Percentiles rank a stretch among this genome's conserved stretches.
Conservation (phyloP, 495 filamentous ascomycete species). For the Aspergillus sclerotioniger region DNA sequence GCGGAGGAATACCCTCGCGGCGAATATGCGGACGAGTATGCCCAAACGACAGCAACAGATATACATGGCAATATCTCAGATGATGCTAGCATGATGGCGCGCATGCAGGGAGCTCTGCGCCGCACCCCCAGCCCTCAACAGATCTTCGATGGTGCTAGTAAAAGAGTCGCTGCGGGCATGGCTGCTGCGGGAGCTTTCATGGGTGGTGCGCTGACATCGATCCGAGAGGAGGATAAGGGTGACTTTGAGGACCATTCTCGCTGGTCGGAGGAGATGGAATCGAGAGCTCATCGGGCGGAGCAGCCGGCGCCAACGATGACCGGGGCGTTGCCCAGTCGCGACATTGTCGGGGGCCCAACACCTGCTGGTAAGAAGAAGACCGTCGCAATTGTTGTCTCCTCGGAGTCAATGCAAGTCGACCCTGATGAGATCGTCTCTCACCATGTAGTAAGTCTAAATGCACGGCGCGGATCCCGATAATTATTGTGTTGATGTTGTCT, state of each 20-base stretch:
- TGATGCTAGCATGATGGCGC: slow-evolving; percentile 66
- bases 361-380: slow-evolving; percentile 51
- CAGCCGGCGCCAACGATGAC: slow-evolving; percentile 34
- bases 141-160: slow-evolving; percentile 74
- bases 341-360: slow-evolving; percentile 16
- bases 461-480: not conserved
- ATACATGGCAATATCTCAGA: slow-evolving; percentile 38
- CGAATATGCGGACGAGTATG: slow-evolving; percentile 31
- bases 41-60: slow-evolving; percentile 30
- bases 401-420: slow-evolving; percentile 59
- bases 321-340: slow-evolving; percentile 27
- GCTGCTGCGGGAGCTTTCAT: slow-evolving; percentile 80
- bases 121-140: slow-evolving; percentile 89
- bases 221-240: slow-evolving; percentile 77
- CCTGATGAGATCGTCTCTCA: slow-evolving; percentile 63
- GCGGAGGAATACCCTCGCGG: slow-evolving; percentile 29
- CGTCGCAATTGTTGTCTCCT: slow-evolving; percentile 81
- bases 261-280: slow-evolving; percentile 78
- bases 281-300: slow-evolving; percentile 36
- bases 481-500: slow-evolving; percentile 20
- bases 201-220: slow-evolving; percentile 75
- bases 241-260: slow-evolving; percentile 79
- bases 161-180: slow-evolving; percentile 72
- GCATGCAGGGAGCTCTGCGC: slow-evolving; percentile 78
- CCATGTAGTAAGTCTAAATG: slow-evolving; percentile 66